phyloP scores from a whole-genome alignment of 306 rosid species.

The Vigna angularis region DNA sequence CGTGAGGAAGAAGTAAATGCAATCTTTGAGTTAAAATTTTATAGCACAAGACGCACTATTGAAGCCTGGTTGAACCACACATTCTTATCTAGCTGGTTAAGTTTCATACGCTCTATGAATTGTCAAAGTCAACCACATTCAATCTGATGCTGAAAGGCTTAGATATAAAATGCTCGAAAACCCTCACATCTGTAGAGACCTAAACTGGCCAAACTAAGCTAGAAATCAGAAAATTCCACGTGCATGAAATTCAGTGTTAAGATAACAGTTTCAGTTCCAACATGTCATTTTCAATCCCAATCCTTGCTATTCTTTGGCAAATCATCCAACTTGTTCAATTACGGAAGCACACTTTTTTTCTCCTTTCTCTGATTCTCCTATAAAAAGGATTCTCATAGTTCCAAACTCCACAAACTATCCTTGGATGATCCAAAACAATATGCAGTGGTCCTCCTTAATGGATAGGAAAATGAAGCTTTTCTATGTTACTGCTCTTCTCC shows the following conservation, averaged over 20 bases:
- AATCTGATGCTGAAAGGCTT: slow-evolving; percentile 29
- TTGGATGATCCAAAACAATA: slow-evolving; percentile 8
- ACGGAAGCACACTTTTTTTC: not conserved
- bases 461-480: slow-evolving; percentile 23
- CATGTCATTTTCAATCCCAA: slow-evolving; percentile 21
- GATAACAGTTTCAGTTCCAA: not conserved
- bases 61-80: not conserved
- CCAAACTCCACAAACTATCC: slow-evolving; percentile 14
- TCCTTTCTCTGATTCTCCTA: slow-evolving; percentile 32
- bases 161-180: slow-evolving; percentile 20
- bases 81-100: not conserved
- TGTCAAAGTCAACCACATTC: slow-evolving; percentile 21
- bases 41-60: not conserved
- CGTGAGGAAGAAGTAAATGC: slow-evolving; percentile 56
- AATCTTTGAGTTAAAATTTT: not conserved
- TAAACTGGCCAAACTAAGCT: slow-evolving; percentile 22
- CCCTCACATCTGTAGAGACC: slow-evolving; percentile 24
- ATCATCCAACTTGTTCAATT: slow-evolving; percentile 2
- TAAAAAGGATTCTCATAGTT: slow-evolving; percentile 27
- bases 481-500: slow-evolving; percentile 18
- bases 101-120: not conserved
- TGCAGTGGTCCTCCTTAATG: slow-evolving; percentile 34
- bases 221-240: slow-evolving; percentile 6
- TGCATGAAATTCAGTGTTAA: slow-evolving; percentile 21
- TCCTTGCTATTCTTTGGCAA: slow-evolving; percentile 32